phyloP scores from a whole-genome alignment of 106 monocot species.

The Narthecium ossifragum region DNA sequence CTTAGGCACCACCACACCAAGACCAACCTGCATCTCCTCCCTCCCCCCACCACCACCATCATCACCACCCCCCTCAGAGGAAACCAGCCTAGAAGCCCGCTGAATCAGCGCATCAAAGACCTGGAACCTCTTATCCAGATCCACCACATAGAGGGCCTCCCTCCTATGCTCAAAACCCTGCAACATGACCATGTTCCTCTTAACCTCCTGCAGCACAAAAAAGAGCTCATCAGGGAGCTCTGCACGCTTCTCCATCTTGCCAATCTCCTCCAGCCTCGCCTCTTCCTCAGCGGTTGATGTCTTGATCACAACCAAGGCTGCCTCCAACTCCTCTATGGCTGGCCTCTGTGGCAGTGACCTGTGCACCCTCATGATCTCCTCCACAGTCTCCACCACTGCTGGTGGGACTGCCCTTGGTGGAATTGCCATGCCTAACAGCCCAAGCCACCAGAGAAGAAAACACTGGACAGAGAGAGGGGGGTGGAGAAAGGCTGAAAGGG shows the following conservation, averaged over 20 bases:
- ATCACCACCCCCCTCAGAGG: too few species aligned
- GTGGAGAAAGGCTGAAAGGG: too few species aligned
- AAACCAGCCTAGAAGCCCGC: conserved; percentile 5
- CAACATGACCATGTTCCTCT: conserved; percentile 37
- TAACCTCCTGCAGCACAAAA: conserved; percentile 35
- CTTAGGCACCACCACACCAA: too few species aligned
- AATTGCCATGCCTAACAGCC: too few species aligned
- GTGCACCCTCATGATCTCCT: conserved; percentile 68
- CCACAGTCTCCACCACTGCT: conserved; percentile 39
- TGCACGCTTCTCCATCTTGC: conserved; percentile 17
- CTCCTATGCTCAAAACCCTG: conserved; percentile 45
- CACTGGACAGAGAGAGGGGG: too few species aligned
- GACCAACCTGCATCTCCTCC: conserved; percentile 14
- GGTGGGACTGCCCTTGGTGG: too few species aligned
- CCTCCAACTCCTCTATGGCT: conserved; percentile 63
- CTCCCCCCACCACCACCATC: conserved; percentile 4
- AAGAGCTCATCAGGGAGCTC: conserved; percentile 44
- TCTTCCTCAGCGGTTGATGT: conserved; percentile 51
- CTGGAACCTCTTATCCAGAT: conserved; percentile 4
- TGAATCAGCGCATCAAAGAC: conserved; percentile 6
- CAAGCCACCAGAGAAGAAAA: too few species aligned
- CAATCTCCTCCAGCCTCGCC: conserved; percentile 34
- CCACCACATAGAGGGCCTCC: conserved; percentile 2
- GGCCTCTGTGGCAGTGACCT: conserved; percentile 71
- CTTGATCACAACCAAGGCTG: conserved; percentile 52